phyloP scores from a whole-genome alignment of 306 rosid species.

The Lathyrus tuberosus region DNA sequence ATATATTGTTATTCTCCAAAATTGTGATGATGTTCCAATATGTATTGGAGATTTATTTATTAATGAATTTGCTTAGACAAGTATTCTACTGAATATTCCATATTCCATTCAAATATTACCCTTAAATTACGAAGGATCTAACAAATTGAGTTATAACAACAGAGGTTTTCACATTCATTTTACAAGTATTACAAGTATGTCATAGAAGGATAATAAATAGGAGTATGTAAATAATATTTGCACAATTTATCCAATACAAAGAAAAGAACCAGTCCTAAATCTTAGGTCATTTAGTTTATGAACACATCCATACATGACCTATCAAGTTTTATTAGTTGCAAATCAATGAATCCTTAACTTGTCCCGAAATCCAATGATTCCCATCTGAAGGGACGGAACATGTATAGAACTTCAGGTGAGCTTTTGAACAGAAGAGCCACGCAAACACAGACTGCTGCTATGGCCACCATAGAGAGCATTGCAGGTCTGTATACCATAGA shows the following conservation, averaged over 20 bases:
- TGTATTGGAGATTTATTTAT: too few relatives aligned
- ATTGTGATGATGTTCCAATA: not conserved
- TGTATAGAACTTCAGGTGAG: constrained; percentile 81
- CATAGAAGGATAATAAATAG: constrained; percentile 33
- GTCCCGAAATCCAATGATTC: constrained; percentile 80
- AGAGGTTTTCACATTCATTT: constrained; percentile 32
- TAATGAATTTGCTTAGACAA: not conserved
- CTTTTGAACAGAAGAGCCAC: constrained; percentile 93
- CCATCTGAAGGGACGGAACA: constrained; percentile 95
- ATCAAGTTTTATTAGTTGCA: constrained; percentile 41
- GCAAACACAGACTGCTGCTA: constrained; percentile 94
- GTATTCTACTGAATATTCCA: constrained; percentile 22
- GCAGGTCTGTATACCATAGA: constrained; percentile 84
- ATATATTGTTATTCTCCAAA: not conserved
- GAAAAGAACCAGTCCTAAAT: constrained; percentile 43
- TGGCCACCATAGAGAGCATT: constrained; percentile 87
- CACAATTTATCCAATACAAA: constrained; percentile 42
- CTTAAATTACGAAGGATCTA: constrained; percentile 24
- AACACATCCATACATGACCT: constrained; percentile 39
- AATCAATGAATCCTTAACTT: constrained; percentile 50
- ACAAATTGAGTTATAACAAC: constrained; percentile 9
- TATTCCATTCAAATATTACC: constrained; percentile 27
- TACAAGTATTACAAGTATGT: constrained; percentile 29
- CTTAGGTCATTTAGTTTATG: constrained; percentile 44
- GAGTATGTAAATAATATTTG: constrained; percentile 32